These are phyloP conservation scores for Blastocrithidia nonstop DNA, from an alignment of 208 protist genomes.

Conservation along the genomic window DNA sequence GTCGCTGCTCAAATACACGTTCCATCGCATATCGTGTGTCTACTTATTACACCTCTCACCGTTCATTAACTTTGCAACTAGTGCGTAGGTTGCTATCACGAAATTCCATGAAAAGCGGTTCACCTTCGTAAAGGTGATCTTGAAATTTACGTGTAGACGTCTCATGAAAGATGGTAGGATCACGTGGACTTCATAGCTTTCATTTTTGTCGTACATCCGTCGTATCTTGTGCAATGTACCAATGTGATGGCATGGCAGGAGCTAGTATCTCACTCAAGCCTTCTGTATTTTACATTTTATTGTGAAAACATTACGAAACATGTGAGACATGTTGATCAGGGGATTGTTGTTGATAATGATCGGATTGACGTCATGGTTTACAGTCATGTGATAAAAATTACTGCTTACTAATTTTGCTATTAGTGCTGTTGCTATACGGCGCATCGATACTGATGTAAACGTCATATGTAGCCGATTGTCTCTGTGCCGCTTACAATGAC, in stretches of 20 bases:
- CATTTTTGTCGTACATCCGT: constrained; percentile 43
- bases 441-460: constrained; percentile 72
- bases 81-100: constrained; percentile 13
- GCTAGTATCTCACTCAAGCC: constrained; percentile 24
- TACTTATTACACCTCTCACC: constrained; percentile 62
- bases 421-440: constrained; percentile 13
- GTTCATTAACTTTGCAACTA: constrained; percentile 24
- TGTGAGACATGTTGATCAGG: no score
- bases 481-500: constrained; percentile 32
- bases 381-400: no score
- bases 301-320: neutral
- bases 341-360: neutral
- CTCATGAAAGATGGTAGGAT: constrained; percentile 68
- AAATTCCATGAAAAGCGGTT: constrained; percentile 74
- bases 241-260: constrained; percentile 47
- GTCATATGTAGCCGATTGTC: constrained; percentile 64
- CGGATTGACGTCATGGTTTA: no score
- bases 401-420: no score
- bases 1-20: constrained; percentile 14
- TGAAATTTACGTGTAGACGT: constrained; percentile 66
- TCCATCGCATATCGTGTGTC: constrained; percentile 36
- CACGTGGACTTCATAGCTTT: constrained; percentile 69
- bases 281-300: no score
- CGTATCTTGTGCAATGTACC: constrained; percentile 42
- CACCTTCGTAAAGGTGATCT: constrained; percentile 76